Percentiles rank a stretch among this genome's conserved stretches.
phyloP scores from a whole-genome alignment of 441 rosid species.

The Croton laevigatus region DNA sequence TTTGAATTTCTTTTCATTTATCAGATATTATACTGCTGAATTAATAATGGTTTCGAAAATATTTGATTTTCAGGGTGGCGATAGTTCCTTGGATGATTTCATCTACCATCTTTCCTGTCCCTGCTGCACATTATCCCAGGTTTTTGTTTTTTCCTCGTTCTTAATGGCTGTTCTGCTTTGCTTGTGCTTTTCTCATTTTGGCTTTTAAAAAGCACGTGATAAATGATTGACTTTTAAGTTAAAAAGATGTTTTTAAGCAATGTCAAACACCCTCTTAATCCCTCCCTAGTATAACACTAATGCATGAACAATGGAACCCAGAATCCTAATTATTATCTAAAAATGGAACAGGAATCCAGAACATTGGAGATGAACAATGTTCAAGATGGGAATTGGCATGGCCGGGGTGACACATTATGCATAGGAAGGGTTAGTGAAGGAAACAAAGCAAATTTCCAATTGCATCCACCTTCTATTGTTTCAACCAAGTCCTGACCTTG shows the following conservation, averaged over 20 bases:
- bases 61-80: conserved; percentile 55
- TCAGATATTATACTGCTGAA: background rate
- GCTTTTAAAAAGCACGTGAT: no score
- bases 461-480: conserved; percentile 43
- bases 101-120: conserved; percentile 72
- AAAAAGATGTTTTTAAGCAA: background rate
- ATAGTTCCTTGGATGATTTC: conserved; percentile 69
- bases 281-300: no score
- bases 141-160: conserved; percentile 7
- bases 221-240: no score
- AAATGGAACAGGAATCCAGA: conserved; percentile 66
- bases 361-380: conserved; percentile 96
- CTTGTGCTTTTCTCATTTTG: no score
- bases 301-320: background rate
- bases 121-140: conserved; percentile 84
- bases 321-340: conserved; percentile 2
- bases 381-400: conserved; percentile 92
- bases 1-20: background rate
- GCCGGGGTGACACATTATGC: conserved; percentile 83
- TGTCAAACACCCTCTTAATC: background rate
- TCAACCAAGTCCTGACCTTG: conserved; percentile 34
- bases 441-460: conserved; percentile 43
- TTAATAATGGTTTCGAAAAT: background rate
- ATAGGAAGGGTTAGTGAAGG: conserved; percentile 63
- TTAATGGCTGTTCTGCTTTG: no score